A percentile compares a stretch with the other conserved stretches of the same genome.
Conservation (phyloP, 176 grass and related monocot species). For the Dendrocalamus sinicus region DNA sequence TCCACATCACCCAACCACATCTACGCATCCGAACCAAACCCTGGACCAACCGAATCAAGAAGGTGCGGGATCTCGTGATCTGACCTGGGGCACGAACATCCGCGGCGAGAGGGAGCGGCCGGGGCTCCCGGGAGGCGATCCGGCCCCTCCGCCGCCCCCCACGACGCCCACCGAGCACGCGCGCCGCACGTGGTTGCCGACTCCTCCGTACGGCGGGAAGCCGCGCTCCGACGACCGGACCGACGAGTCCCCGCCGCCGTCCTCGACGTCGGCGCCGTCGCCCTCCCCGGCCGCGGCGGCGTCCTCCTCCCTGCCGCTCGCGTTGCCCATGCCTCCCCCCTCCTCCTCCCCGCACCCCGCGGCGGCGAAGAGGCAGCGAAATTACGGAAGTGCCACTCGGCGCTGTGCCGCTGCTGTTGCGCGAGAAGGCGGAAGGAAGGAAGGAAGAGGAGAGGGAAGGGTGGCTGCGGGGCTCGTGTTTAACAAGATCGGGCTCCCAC, state of each 20-base stretch:
- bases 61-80: conserved; percentile 51
- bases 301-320: conserved; percentile 72
- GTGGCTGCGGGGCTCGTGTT: conserved; percentile 25
- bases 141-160: conserved; percentile 1
- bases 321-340: conserved; percentile 78
- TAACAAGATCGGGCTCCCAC: conserved; percentile 12
- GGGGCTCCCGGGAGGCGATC: conserved; percentile 74
- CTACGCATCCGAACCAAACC: conserved; percentile 36
- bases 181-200: conserved; percentile 43
- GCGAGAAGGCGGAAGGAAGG: not conserved
- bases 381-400: conserved; percentile 64
- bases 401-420: conserved; percentile 30
- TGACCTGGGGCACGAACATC: conserved; percentile 98
- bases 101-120: conserved; percentile 85
- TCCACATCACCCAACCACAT: conserved; percentile 31
- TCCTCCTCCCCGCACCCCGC: conserved; percentile 19
- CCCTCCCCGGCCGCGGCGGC: conserved; percentile 46
- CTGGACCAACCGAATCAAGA: conserved; percentile 31
- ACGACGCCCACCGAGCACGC: conserved; percentile 53
- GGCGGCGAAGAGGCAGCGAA: conserved; percentile 50
- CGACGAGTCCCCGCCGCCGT: conserved; percentile 58
- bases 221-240: conserved; percentile 56
- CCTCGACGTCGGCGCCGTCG: conserved; percentile 58
- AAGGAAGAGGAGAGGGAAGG: not conserved
- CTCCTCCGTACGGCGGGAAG: conserved; percentile 47